Base-by-base conservation (phyloP, 2,329 filamentous ascomycete genomes). In the Coniochaeta ligniaria region DNA sequence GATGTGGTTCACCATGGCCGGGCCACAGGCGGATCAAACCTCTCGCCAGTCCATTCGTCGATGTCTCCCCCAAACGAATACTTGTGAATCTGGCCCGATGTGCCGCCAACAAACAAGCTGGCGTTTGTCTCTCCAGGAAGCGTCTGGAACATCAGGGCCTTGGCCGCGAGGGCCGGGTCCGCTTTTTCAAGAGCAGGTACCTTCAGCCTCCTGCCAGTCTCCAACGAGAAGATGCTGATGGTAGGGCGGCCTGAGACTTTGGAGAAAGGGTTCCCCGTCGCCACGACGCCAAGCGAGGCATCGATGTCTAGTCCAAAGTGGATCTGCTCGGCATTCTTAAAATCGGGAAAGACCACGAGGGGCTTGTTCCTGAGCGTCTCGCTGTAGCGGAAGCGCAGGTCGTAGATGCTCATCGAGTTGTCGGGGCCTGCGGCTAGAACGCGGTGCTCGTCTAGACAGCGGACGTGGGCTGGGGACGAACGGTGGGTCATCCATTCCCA, bases 401-500 rank as follows among this genome's bases (percentile, higher is more conserved):
- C 85, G 66, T 85, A 88, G 6, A 86, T 70, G 1, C 75, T 74
- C 73, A 88, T 80, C 59, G 67, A 73, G 66, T 75, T 76, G 35
- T 71, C 66, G 1, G 84, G 70, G 1, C 84, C 83, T 0, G 82
- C 78, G 3, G 80, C 80, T 2, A 88, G 72, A 22, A 86, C 72
- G 52, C 81, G 78, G 64, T 83, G 71, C 8, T 72, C 69, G 57
- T 78, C 77, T 1, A 85, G 66, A 59, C 79, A 76, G 36, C 75
- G 76, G 35, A 87, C 68, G 61, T 84, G 81, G 0, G 81, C 75
- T 1, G 71, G 61, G 45, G 71, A 72, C 1, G 69, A 66, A 6
- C 67, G 20, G 63, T 67, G 64, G 61, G 12, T 67, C 62, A 69
- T 71, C 75, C 67, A 74, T 60, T 71, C 64, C 22, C 66, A 61